Evolutionary conservation across 371 early-diverging fungal species (phyloP).

Genomic region (Apophysomyces ossiformis): DNA sequence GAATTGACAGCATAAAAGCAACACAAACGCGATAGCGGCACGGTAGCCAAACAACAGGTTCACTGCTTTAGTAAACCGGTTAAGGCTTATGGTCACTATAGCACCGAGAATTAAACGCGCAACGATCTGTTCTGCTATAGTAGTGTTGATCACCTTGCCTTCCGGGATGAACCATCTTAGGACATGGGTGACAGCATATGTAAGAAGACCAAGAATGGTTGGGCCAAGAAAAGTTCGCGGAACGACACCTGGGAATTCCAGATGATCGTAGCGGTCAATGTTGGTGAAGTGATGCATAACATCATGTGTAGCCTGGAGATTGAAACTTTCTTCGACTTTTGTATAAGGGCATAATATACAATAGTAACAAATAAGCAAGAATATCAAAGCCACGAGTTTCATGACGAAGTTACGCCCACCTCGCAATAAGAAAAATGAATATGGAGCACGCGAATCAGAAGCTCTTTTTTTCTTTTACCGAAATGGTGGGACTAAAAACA

Average conservation of each 20-base stretch:
- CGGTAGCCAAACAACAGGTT: constrained; percentile 57
- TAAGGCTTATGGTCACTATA: constrained; percentile 41
- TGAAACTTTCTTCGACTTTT: constrained; percentile 97
- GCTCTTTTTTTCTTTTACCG: not conserved
- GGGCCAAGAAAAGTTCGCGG: constrained; percentile 92
- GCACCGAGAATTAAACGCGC: constrained; percentile 65
- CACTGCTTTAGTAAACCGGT: constrained; percentile 51
- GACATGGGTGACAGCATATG: not conserved
- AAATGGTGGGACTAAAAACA: no score
- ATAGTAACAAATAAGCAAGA: constrained; percentile 45
- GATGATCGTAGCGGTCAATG: constrained; percentile 70
- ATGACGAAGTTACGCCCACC: constrained; percentile 10
- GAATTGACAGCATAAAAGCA: constrained; percentile 78
- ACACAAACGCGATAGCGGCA: constrained; percentile 59
- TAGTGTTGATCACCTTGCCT: not conserved
- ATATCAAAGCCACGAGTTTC: constrained; percentile 38
- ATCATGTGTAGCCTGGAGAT: constrained; percentile 91
- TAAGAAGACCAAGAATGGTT: constrained; percentile 46
- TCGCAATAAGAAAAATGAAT: not conserved
- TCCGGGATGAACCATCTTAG: constrained; percentile 9
- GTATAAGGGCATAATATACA: constrained; percentile 75
- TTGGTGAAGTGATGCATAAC: constrained; percentile 61
- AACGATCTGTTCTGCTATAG: constrained; percentile 29
- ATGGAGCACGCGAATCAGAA: not conserved
- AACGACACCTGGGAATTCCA: constrained; percentile 92